Conservation (phyloP, 2,329 filamentous ascomycete species). For the Neonectria coccinea region DNA sequence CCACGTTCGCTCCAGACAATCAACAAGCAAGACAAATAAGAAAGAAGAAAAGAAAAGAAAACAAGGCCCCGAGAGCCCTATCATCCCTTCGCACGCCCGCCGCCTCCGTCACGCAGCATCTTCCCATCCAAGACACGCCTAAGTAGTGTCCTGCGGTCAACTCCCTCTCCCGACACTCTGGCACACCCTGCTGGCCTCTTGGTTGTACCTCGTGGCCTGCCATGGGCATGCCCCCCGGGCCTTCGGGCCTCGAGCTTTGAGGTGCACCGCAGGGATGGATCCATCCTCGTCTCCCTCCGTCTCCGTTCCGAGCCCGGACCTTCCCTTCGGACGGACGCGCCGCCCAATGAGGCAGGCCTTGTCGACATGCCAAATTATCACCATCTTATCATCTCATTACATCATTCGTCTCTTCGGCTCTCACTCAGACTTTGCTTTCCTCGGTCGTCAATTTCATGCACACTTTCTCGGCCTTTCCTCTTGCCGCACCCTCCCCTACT, state of each 20-base stretch:
- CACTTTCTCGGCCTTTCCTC: slow-evolving; percentile 1
- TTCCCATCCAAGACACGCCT: slow-evolving; percentile 14
- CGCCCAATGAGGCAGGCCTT: slow-evolving; percentile 18
- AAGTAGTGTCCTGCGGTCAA: slow-evolving; percentile 1
- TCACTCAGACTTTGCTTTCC: not conserved
- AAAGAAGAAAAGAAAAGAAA: not conserved
- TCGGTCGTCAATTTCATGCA: slow-evolving; percentile 18
- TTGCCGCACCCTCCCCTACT: not conserved
- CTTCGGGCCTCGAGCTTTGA: not conserved
- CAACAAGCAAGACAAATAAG: not conserved
- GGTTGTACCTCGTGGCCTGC: slow-evolving; percentile 32
- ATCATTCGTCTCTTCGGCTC: not conserved
- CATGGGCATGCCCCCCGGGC: slow-evolving; percentile 16
- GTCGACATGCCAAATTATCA: slow-evolving; percentile 7
- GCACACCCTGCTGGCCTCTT: slow-evolving; percentile 36
- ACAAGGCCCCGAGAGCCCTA: not conserved
- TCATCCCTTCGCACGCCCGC: not conserved
- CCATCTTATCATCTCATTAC: slow-evolving; percentile 5
- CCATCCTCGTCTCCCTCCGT: slow-evolving; percentile 7
- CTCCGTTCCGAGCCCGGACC: slow-evolving; percentile 18
- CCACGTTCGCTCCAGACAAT: not conserved
- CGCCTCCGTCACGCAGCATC: slow-evolving; percentile 6
- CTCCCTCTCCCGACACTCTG: slow-evolving; percentile 33
- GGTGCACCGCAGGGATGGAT: slow-evolving; percentile 25
- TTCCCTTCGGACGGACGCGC: slow-evolving; percentile 9